phyloP scores from a whole-genome alignment of 306 rosid species.

The Cucumis melo region DNA sequence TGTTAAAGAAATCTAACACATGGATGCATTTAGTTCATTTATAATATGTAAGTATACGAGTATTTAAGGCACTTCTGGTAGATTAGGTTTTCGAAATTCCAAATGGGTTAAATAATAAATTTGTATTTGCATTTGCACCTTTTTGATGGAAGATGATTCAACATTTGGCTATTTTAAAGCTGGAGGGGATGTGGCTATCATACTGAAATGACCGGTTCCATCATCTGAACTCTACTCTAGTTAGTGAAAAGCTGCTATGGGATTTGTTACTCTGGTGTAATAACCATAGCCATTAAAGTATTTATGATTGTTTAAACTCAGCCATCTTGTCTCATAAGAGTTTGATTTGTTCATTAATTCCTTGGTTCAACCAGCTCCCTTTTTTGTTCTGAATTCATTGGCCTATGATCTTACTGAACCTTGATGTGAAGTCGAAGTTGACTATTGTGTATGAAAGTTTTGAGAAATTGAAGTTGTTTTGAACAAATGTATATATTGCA shows the following conservation, averaged over 20 bases:
- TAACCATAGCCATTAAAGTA: not conserved
- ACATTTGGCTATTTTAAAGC: not conserved
- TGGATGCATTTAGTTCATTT: no score
- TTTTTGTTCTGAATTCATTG: conserved; percentile 2
- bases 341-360: not conserved
- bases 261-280: not conserved
- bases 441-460: not conserved
- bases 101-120: not conserved
- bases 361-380: conserved; percentile 16
- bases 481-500: not conserved
- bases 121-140: not conserved
- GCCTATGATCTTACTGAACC: not conserved
- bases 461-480: not conserved
- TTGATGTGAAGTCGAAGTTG: not conserved
- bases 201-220: not conserved
- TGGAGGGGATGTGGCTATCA: not conserved
- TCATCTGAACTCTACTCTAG: not conserved
- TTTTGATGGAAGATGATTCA: not conserved
- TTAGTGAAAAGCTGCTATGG: not conserved
- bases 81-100: not conserved
- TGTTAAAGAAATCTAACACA: no score
- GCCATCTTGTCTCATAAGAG: not conserved
- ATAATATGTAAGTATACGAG: not conserved
- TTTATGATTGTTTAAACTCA: not conserved
- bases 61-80: not conserved